Conservation (phyloP, 805 yeast species). For the Grigorovia jiainica region DNA sequence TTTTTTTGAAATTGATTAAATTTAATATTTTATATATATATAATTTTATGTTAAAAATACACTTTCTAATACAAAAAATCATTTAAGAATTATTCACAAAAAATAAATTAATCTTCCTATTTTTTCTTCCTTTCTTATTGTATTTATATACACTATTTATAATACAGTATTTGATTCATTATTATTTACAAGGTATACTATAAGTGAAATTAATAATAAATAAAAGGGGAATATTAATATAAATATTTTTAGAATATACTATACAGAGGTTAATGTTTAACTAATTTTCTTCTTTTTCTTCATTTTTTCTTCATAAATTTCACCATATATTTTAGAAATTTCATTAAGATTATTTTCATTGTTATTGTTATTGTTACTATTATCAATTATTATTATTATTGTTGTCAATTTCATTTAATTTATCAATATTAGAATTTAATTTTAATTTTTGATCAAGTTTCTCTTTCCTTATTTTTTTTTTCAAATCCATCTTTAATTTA, state of each 20-base stretch:
- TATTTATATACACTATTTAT: too few relatives aligned
- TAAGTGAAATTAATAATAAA: too few relatives aligned
- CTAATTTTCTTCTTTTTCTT: neutral
- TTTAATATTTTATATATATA: neutral
- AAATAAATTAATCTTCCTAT: neutral
- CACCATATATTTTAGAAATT: constrained; percentile 7
- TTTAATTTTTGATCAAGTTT: constrained; percentile 12
- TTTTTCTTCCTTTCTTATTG: neutral
- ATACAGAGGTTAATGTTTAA: neutral
- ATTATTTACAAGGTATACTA: too few relatives aligned
- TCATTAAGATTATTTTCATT: constrained; percentile 1
- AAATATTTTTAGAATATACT: too few relatives aligned
- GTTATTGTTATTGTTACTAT: too few relatives aligned
- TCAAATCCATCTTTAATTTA: constrained; percentile 16
- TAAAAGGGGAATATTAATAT: too few relatives aligned
- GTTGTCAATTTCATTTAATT: neutral
- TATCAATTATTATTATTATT: too few relatives aligned
- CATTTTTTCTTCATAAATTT: neutral
- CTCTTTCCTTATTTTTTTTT: constrained; percentile 12
- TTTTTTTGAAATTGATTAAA: neutral
- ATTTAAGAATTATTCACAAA: neutral
- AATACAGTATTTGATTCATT: too few relatives aligned
- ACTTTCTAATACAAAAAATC: neutral
- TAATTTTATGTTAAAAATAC: neutral
- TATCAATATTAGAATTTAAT: constrained; percentile 5